Conservation (phyloP, 2,329 filamentous ascomycete species). For the Fusarium mundagurra region DNA sequence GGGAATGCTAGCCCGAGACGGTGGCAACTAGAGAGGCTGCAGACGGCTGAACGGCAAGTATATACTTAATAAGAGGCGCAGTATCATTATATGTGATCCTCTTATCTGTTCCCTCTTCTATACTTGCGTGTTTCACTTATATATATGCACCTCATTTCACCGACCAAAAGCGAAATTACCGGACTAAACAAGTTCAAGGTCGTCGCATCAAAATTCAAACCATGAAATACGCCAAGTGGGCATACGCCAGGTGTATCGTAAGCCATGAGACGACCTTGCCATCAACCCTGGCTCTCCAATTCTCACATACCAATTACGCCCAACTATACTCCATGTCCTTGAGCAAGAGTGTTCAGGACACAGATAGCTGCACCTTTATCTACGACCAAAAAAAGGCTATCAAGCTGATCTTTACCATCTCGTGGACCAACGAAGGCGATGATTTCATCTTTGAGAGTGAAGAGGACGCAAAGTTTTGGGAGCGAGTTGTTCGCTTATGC, state of each 20-base stretch:
- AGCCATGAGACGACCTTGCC: not conserved
- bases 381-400: not conserved
- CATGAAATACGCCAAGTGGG: not conserved
- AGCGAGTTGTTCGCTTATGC: not conserved
- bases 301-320: not conserved
- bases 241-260: not conserved
- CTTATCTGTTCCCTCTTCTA: too few species aligned
- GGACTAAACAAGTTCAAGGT: not conserved
- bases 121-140: not conserved
- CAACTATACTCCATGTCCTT: not conserved
- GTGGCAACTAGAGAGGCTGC: not conserved
- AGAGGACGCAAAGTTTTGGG: not conserved
- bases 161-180: too few species aligned
- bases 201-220: accelerated
- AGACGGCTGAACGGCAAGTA: not conserved
- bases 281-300: not conserved
- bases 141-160: too few species aligned
- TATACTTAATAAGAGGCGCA: not conserved
- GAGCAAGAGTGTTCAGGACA: not conserved
- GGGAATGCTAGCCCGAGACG: not conserved
- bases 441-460: not conserved
- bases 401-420: not conserved
- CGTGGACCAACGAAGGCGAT: not conserved
- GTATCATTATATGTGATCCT: not conserved
- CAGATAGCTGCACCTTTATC: not conserved